Evolutionary conservation across 2,329 filamentous ascomycete genomes (phyloP).

Genomic region (Fusarium torulosum): DNA sequence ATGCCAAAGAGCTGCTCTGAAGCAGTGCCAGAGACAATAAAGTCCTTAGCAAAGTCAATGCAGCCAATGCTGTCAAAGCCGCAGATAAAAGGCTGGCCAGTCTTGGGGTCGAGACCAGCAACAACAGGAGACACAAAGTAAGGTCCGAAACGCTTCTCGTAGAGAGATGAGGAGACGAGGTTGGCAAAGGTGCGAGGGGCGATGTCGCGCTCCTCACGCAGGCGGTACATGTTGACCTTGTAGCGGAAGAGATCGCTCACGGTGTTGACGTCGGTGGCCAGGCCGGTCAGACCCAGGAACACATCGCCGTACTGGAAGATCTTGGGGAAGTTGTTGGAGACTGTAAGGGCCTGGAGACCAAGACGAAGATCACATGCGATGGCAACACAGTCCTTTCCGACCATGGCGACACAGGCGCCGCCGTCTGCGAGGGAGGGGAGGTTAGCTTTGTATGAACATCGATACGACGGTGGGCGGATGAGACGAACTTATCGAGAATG

Average conservation of each 20-base stretch:
- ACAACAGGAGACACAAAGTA: constrained; percentile 97
- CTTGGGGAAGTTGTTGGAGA: constrained; percentile 99
- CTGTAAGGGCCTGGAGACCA: constrained; percentile 93
- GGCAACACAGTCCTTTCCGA: constrained; percentile 99
- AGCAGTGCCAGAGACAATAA: constrained; percentile 96
- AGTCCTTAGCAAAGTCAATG: constrained; percentile 99
- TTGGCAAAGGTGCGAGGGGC: constrained; percentile 96
- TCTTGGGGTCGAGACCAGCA: constrained; percentile 94
- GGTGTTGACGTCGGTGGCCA: constrained; percentile 94
- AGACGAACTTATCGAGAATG: constrained; percentile 91
- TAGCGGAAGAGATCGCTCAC: constrained; percentile 98
- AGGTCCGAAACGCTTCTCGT: constrained; percentile 95
- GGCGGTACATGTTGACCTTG: constrained; percentile 99
- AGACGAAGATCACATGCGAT: constrained; percentile 99
- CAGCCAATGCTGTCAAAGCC: constrained; percentile 99
- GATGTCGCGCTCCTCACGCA: constrained; percentile 97
- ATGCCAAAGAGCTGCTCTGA: constrained; percentile 99
- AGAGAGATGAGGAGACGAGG: constrained; percentile 89
- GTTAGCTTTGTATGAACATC: constrained; percentile 28
- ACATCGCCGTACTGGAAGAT: constrained; percentile 97
- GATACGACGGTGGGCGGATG: constrained; percentile 4
- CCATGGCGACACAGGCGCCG: constrained; percentile 98
- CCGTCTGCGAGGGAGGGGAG: constrained; percentile 66
- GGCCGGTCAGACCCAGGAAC: constrained; percentile 94
- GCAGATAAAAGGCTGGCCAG: constrained; percentile 95